These are phyloP conservation scores for Nakaseomyces bracarensis DNA, from an alignment of 1,139 yeast genomes.

Conservation along the genomic window DNA sequence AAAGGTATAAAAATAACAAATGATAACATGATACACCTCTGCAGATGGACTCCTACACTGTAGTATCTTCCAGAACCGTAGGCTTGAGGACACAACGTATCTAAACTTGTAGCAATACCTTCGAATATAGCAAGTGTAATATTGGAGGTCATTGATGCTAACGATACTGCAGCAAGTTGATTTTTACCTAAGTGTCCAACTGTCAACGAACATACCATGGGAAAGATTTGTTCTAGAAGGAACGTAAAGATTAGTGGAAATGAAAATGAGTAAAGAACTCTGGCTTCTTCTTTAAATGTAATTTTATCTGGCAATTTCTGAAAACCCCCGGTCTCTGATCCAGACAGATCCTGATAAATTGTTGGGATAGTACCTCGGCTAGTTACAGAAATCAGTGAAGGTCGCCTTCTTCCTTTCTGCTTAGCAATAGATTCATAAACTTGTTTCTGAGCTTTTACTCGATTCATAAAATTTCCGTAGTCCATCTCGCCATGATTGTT, in stretches of 20 bases:
- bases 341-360: slow-evolving; percentile 25
- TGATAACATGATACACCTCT: slow-evolving; percentile 54
- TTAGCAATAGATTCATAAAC: slow-evolving; percentile 22
- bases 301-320: slow-evolving; percentile 39
- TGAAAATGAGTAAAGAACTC: slow-evolving; percentile 46
- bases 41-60: slow-evolving; percentile 56
- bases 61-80: slow-evolving; percentile 61
- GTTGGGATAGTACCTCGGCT: slow-evolving; percentile 32
- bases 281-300: slow-evolving; percentile 40
- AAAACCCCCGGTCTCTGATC: slow-evolving; percentile 35
- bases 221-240: slow-evolving; percentile 61
- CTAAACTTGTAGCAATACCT: slow-evolving; percentile 81
- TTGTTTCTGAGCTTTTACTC: slow-evolving; percentile 27
- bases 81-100: slow-evolving; percentile 80
- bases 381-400: slow-evolving; percentile 24
- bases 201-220: slow-evolving; percentile 60
- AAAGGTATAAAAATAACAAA: slow-evolving; percentile 51
- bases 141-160: slow-evolving; percentile 83
- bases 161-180: slow-evolving; percentile 72
- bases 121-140: slow-evolving; percentile 78
- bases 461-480: slow-evolving; percentile 37
- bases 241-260: slow-evolving; percentile 61
- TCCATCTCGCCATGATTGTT: slow-evolving; percentile 21
- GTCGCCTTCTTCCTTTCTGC: slow-evolving; percentile 20
- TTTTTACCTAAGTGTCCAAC: slow-evolving; percentile 67